Evolutionary conservation across 2,329 filamentous ascomycete species (phyloP).

Genomic region (Volutella citrinella): DNA sequence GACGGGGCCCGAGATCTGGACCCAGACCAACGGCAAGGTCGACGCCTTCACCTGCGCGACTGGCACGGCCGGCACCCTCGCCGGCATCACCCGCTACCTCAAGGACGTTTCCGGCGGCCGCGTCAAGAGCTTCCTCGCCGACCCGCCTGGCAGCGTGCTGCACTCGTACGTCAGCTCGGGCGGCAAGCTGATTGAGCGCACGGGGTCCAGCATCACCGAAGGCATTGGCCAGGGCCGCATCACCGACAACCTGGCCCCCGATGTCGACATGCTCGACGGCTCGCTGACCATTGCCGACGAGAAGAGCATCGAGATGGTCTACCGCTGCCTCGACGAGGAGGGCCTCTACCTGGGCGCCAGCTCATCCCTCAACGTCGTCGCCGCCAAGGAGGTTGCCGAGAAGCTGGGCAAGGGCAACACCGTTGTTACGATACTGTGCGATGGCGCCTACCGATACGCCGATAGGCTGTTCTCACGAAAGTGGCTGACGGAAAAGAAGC

Average conservation of each 20-base stretch:
- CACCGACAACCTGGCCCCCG: slow-evolving; percentile 88
- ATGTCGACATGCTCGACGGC: slow-evolving; percentile 80
- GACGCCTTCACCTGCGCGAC: slow-evolving; percentile 96
- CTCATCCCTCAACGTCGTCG: slow-evolving; percentile 91
- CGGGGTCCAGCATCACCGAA: slow-evolving; percentile 89
- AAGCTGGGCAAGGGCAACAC: slow-evolving; percentile 85
- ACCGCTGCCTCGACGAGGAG: slow-evolving; percentile 92
- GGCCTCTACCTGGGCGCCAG: slow-evolving; percentile 93
- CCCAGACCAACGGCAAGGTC: slow-evolving; percentile 79
- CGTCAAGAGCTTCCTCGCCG: slow-evolving; percentile 86
- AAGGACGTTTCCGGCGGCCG: slow-evolving; percentile 76
- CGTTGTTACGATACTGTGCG: slow-evolving; percentile 89
- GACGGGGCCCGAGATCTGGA: slow-evolving; percentile 96
- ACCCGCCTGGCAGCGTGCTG: slow-evolving; percentile 89
- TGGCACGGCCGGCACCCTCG: slow-evolving; percentile 87
- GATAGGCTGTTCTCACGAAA: slow-evolving; percentile 88
- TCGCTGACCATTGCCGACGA: slow-evolving; percentile 83
- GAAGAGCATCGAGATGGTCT: slow-evolving; percentile 97
- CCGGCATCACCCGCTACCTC: slow-evolving; percentile 82
- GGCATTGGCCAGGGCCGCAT: slow-evolving; percentile 95
- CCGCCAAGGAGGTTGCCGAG: slow-evolving; percentile 89
- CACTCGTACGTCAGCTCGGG: slow-evolving; percentile 88
- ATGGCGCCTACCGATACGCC: slow-evolving; percentile 96
- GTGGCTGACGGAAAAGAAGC: slow-evolving; percentile 85
- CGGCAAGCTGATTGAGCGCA: slow-evolving; percentile 76